A percentile compares a stretch with the other conserved stretches of the same genome.
phyloP scores from a whole-genome alignment of 2,329 filamentous ascomycete genomes.

The Ascochyta koolunga region DNA sequence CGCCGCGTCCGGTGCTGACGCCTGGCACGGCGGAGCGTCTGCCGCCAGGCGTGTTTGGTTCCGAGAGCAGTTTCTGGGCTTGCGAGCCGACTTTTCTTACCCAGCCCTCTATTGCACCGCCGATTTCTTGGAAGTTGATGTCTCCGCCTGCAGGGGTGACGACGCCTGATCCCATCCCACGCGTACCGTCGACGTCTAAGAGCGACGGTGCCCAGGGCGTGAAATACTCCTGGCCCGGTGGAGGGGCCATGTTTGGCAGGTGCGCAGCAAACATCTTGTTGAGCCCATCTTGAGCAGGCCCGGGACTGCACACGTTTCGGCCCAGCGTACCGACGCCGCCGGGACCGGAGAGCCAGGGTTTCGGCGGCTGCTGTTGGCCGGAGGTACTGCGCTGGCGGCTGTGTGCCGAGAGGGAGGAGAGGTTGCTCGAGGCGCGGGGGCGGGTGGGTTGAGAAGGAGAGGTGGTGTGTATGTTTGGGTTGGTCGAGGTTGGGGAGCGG shows the following conservation, averaged over 20 bases:
- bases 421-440: slow-evolving; percentile 46
- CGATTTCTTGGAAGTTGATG: slow-evolving; percentile 75
- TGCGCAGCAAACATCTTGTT: slow-evolving; percentile 86
- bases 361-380: slow-evolving; percentile 24
- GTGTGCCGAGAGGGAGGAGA: slow-evolving; percentile 45
- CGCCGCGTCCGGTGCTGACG: slow-evolving; percentile 52
- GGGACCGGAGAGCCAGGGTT: slow-evolving; percentile 73
- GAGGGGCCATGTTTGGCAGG: slow-evolving; percentile 73
- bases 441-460: slow-evolving; percentile 49
- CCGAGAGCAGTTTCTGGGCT: slow-evolving; percentile 50
- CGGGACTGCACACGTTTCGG: slow-evolving; percentile 72
- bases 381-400: slow-evolving; percentile 47
- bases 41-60: slow-evolving; percentile 38
- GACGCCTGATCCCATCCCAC: slow-evolving; percentile 38
- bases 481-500: slow-evolving; percentile 51
- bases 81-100: slow-evolving; percentile 79
- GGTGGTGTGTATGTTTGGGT: slow-evolving; percentile 31
- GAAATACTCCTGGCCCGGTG: slow-evolving; percentile 62
- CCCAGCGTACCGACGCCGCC: slow-evolving; percentile 87
- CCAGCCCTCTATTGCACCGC: slow-evolving; percentile 89
- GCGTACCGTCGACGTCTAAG: slow-evolving; percentile 37
- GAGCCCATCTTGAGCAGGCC: slow-evolving; percentile 81
- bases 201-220: slow-evolving; percentile 48
- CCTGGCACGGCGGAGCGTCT: slow-evolving; percentile 42
- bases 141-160: slow-evolving; percentile 40